Conservation (phyloP, 2,329 filamentous ascomycete species). For the Monosporascus sp. region DNA sequence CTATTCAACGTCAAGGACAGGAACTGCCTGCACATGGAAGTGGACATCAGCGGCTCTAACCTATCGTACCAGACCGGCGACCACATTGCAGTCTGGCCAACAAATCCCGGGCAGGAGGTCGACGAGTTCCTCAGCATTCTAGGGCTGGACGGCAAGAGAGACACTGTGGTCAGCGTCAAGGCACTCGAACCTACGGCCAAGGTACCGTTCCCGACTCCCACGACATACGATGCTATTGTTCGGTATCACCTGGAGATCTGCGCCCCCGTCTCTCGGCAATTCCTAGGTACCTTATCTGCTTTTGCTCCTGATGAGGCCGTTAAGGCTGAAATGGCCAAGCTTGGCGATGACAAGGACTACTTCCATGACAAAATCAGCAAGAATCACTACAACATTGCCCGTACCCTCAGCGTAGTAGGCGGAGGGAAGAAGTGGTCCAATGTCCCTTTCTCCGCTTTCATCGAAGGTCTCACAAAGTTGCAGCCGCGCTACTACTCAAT, state of each 20-base stretch:
- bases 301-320: conserved; percentile 81
- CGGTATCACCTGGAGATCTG: conserved; percentile 98
- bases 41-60: conserved; percentile 85
- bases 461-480: conserved; percentile 89
- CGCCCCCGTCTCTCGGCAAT: conserved; percentile 92
- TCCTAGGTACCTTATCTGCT: conserved; percentile 77
- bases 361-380: conserved; percentile 81
- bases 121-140: conserved; percentile 81
- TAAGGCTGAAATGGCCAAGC: conserved; percentile 82
- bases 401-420: conserved; percentile 69
- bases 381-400: conserved; percentile 83
- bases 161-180: conserved; percentile 83
- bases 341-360: conserved; percentile 91
- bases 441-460: conserved; percentile 89
- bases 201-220: conserved; percentile 94
- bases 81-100: conserved; percentile 96
- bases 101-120: conserved; percentile 87
- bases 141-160: conserved; percentile 68
- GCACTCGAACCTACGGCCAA: conserved; percentile 91
- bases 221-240: conserved; percentile 87
- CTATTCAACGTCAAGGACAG: conserved; percentile 83
- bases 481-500: conserved; percentile 99
- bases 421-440: conserved; percentile 72
- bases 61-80: conserved; percentile 93
- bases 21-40: conserved; percentile 95